Conservation (phyloP, 192 early-diverging fungal genomes). For the Pilobolus umbonatus region DNA sequence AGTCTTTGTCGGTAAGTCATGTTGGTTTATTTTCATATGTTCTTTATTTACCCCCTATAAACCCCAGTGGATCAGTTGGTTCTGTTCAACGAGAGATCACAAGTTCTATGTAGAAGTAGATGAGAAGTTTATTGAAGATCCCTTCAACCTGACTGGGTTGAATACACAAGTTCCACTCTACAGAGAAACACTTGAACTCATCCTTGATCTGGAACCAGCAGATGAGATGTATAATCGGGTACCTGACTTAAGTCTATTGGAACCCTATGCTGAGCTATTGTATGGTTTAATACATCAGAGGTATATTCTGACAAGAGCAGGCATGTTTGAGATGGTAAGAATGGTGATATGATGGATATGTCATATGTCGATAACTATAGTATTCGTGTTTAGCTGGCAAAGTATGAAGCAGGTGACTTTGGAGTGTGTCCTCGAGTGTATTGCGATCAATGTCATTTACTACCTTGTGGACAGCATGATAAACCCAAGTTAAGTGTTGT, state of each 20-base stretch:
- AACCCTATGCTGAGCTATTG: constrained; percentile 82
- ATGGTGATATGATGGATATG: too few species aligned
- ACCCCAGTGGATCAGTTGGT: constrained; percentile 75
- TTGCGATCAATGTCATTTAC: constrained; percentile 55
- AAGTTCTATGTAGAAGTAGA: constrained; percentile 76
- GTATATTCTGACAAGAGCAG: constrained; percentile 83
- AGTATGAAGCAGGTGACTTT: constrained; percentile 73
- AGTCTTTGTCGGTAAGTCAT: too few species aligned
- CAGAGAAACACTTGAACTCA: constrained; percentile 91
- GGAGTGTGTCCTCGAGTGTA: constrained; percentile 70
- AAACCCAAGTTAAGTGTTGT: constrained; percentile 62
- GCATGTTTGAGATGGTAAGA: constrained; percentile 76
- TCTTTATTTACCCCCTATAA: too few species aligned
- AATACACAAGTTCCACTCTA: constrained; percentile 76
- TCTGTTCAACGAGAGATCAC: constrained; percentile 66
- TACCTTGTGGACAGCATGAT: constrained; percentile 73
- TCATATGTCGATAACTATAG: too few species aligned
- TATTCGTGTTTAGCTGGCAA: constrained; percentile 49
- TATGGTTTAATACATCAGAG: constrained; percentile 95
- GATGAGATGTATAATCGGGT: constrained; percentile 52
- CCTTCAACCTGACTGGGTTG: constrained; percentile 97
- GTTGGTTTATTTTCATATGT: too few species aligned
- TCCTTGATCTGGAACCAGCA: constrained; percentile 81
- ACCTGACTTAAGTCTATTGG: constrained; percentile 70
- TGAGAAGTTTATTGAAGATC: constrained; percentile 86